Base-by-base conservation (phyloP, 2,329 filamentous ascomycete genomes). In the Penicillium nordicum region DNA sequence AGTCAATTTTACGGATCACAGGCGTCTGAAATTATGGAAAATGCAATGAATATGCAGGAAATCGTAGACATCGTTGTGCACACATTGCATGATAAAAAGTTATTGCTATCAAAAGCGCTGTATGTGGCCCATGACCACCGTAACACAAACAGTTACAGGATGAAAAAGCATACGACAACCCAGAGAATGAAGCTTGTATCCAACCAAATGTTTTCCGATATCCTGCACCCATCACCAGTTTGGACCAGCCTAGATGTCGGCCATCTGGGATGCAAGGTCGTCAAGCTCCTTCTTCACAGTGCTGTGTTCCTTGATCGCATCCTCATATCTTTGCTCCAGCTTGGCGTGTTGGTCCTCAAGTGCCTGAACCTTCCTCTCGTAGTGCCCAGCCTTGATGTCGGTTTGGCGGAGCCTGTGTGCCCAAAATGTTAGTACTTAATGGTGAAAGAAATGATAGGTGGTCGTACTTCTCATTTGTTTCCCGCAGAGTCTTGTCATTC, bases 301-400 rank as follows among this genome's bases (percentile, higher is more conserved):
- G 65, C 80, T 79, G 82, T 95, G 89, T 81, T 97, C 96, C 86
- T 92, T 89, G 69, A 88, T 78, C 88, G 96, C 95, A 77, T 97
- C 93, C 80, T 97, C 94, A 81, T 95, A 97, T 83, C 99, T 97
- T 78, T 83, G 76, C 83, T 97, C 94, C 92, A 92, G 97, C 78
- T 92, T 86, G 78, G 97, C 92, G 71, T 90, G 89, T 76, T 92
- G 86, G 72, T 85, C 82, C 81, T 99, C 94, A 72, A 97, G 87
- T 70, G 94, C 93, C 79, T 97, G 91, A 68, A 97, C 94, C 84
- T 97, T 97, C 80, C 94, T 94, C 83, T 99, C 94, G 79, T 93
- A 97, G 82, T 99, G 93, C 71, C 93, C 94, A 72, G 93, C 92
- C 84, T 97, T 97, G 80, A 97, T 92, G 76, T 99, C 94, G 80